Base-by-base conservation (phyloP, 164 flowering plant genomes). In the Malania oleifera region DNA sequence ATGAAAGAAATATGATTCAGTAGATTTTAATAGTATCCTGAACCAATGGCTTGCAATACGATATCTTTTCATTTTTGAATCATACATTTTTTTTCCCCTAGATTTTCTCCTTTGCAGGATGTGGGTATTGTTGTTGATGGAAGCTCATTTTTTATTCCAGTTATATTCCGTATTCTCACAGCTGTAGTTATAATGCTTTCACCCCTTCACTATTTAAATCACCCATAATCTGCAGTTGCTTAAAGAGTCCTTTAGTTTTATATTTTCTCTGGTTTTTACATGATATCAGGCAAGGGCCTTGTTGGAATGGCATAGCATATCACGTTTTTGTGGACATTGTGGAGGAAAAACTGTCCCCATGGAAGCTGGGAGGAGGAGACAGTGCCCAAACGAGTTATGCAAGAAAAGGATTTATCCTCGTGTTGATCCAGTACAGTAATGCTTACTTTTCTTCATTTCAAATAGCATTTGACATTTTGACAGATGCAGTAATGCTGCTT, bases 311-410 rank as follows among this genome's bases (percentile, higher is more conserved):
- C 95, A 86, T 70, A 70, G 52, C 27, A 51, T 61, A 9, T 77
- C 96, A 24, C 71, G 81, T n/a, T 90, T 82, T 71, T 93, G 96
- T 74, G 97, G 97, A 48, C 60, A 71, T 27, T 93, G 99, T 75
- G 97, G 99, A 40, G 76, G 38, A 31, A 78, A 64, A 57, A 82
- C 85, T 5, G 65, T 82, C 7, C 79, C 95, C 18, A 77, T 39
- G 65, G 99, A 93, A 74, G 96, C 86, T 58, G 97, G 97, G 64
- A 83, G 82, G 60, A 69, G 96, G 70, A 86, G 81, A 68, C 83
- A 83, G 56, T 93, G 99, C 55, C 72, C 85, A 28, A 88, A 80
- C 62, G 91, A 73, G 50, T 44, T 26, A 27, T 90, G 99, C 83
- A 84, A 79, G 61, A 85, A 78, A 69, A 82, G 85, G 65, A 61